These are phyloP conservation scores for Vitellaria paradoxa DNA, from an alignment of 179 eudicot species.

Conservation along the genomic window DNA sequence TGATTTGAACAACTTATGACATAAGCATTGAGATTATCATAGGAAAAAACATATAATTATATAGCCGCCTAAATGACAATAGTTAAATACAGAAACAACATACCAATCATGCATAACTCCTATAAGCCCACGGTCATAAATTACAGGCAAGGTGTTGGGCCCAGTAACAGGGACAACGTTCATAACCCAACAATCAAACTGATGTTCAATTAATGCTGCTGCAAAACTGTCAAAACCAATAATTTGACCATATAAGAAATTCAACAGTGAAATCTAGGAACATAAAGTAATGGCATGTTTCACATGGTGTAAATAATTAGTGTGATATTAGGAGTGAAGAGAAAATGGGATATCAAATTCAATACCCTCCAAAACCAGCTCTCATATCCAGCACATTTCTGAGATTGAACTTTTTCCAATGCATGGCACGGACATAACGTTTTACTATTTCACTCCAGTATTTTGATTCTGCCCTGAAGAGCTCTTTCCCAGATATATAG, in stretches of 20 bases:
- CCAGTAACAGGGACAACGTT: slow-evolving; percentile 96
- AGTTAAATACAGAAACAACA: too few relatives aligned
- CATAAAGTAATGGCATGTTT: too few relatives aligned
- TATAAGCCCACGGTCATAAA: slow-evolving; percentile 89
- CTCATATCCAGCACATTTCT: slow-evolving; percentile 98
- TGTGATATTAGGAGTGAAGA: background rate
- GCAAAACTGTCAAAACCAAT: slow-evolving; percentile 66
- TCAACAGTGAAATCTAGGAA: too few relatives aligned
- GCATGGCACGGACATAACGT: slow-evolving; percentile 69
- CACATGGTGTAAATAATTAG: background rate
- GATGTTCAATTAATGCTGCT: slow-evolving; percentile 62
- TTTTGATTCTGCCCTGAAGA: slow-evolving; percentile 82
- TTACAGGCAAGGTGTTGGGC: slow-evolving; percentile 86
- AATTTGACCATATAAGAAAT: background rate
- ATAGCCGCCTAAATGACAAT: too few relatives aligned
- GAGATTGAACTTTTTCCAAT: slow-evolving; percentile 56
- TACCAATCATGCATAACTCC: slow-evolving; percentile 99
- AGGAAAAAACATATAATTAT: too few relatives aligned
- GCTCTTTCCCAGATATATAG: slow-evolving; percentile 82
- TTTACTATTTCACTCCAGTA: slow-evolving; percentile 88
- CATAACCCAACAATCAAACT: slow-evolving; percentile 85
- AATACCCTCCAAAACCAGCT: slow-evolving; percentile 96
- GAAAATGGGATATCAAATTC: slow-evolving; percentile 10
- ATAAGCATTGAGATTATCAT: too few relatives aligned
- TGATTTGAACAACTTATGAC: too few relatives aligned